Percentiles rank a stretch among this genome's conserved stretches.
phyloP scores from a whole-genome alignment of 805 yeast genomes.

The Candida tammaniensis region DNA sequence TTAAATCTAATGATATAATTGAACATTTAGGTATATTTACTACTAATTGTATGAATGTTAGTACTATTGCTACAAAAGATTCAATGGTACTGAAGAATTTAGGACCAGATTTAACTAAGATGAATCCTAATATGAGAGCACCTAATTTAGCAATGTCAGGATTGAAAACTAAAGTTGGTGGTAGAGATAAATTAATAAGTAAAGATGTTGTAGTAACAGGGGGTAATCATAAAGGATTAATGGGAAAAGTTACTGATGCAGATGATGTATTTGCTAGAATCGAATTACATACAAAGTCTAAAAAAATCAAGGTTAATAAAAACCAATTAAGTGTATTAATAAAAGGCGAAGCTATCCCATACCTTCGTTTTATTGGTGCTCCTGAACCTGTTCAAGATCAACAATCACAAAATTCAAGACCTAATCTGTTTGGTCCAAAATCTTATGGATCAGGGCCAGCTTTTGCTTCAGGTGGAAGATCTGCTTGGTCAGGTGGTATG shows the following conservation, averaged over 20 bases:
- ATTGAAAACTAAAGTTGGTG: slow-evolving; percentile 53
- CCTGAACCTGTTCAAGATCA: slow-evolving; percentile 9
- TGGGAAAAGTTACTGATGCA: slow-evolving; percentile 91
- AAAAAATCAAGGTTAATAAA: slow-evolving; percentile 81
- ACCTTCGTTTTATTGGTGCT: slow-evolving; percentile 71
- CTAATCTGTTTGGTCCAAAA: slow-evolving; percentile 7
- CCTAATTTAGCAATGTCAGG: slow-evolving; percentile 48
- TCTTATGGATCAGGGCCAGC: slow-evolving; percentile 15
- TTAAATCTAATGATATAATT: slow-evolving; percentile 71
- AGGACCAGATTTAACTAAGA: slow-evolving; percentile 68
- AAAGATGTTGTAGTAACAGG: slow-evolving; percentile 82
- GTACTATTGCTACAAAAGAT: slow-evolving; percentile 82
- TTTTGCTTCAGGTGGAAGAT: slow-evolving; percentile 41
- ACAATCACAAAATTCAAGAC: slow-evolving; percentile 14
- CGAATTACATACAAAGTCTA: slow-evolving; percentile 89
- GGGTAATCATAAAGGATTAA: slow-evolving; percentile 93
- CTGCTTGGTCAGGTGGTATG: slow-evolving; percentile 49
- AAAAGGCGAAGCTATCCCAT: slow-evolving; percentile 70
- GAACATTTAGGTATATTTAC: slow-evolving; percentile 94
- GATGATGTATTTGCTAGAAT: slow-evolving; percentile 90
- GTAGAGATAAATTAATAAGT: slow-evolving; percentile 78
- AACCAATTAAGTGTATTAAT: slow-evolving; percentile 69
- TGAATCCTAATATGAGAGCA: slow-evolving; percentile 79
- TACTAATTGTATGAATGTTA: slow-evolving; percentile 68
- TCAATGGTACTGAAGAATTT: slow-evolving; percentile 55